Evolutionary conservation across 768 basidiomycete species (phyloP).

Genomic region (Calvatia gigantea): DNA sequence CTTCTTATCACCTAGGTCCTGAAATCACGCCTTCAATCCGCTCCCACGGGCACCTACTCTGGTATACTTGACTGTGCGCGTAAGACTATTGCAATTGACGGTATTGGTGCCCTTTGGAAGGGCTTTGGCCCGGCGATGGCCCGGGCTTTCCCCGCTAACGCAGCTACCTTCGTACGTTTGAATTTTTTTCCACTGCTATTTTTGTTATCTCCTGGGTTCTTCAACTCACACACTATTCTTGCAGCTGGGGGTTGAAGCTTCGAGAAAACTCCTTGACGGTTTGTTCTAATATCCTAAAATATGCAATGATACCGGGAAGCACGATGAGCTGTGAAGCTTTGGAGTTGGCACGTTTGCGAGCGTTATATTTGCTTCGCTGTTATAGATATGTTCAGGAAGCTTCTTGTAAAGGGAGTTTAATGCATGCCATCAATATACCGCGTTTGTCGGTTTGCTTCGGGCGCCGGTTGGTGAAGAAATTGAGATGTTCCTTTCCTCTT

Average conservation of each 20-base stretch:
- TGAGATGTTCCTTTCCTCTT: too few relatives aligned
- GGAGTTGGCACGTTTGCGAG: background rate
- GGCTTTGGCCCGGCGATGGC: conserved; percentile 98
- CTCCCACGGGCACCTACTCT: conserved; percentile 95
- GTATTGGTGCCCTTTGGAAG: conserved; percentile 87
- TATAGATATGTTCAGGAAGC: background rate
- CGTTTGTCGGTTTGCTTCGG: too few relatives aligned
- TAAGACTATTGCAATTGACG: conserved; percentile 90
- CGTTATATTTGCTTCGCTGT: background rate
- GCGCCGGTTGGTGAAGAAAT: too few relatives aligned
- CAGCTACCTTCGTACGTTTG: conserved; percentile 73
- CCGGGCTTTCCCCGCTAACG: conserved; percentile 96
- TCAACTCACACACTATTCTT: conserved; percentile 16
- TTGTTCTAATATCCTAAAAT: conserved; percentile 37
- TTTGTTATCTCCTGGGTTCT: background rate
- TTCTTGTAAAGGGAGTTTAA: too few relatives aligned
- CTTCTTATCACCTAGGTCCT: conserved; percentile 57
- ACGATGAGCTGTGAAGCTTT: background rate
- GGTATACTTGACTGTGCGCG: conserved; percentile 90
- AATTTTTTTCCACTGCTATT: conserved; percentile 28
- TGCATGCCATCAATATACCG: too few relatives aligned
- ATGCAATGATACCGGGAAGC: background rate
- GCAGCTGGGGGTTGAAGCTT: conserved; percentile 90
- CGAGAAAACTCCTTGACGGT: conserved; percentile 77
- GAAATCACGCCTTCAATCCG: conserved; percentile 94